A percentile compares a stretch with the other conserved stretches of the same genome.
Evolutionary conservation across 331 rosid species (phyloP).

Genomic region (Acacia pycnantha): DNA sequence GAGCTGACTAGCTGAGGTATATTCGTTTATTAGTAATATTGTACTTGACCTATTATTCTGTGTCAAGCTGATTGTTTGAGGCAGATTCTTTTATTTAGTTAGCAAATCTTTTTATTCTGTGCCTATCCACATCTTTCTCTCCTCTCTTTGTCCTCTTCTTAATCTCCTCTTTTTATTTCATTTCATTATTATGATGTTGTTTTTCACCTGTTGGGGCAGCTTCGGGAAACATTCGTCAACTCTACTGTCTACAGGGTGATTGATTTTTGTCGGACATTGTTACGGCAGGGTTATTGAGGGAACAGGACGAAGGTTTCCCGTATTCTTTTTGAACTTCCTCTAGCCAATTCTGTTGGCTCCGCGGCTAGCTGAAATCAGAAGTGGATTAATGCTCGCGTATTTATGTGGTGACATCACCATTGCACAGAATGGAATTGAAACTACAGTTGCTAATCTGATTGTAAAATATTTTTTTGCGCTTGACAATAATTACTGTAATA

Average conservation of each 20-base stretch:
- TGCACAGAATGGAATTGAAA: conserved; percentile 51
- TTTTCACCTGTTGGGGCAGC: conserved; percentile 53
- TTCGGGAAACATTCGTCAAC: conserved; percentile 97
- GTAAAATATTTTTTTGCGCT: conserved; percentile 51
- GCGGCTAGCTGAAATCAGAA: conserved; percentile 47
- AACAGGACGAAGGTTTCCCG: conserved; percentile 45
- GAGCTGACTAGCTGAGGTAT: conserved; percentile 1
- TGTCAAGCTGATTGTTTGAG: conserved; percentile 6
- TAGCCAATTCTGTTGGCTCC: conserved; percentile 46
- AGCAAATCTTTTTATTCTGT: neutral
- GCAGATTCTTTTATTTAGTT: neutral
- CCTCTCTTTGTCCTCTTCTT: neutral
- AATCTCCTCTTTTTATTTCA: neutral
- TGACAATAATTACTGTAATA: conserved; percentile 57
- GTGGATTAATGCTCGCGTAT: conserved; percentile 40
- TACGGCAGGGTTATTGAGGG: conserved; percentile 36
- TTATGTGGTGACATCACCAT: conserved; percentile 41
- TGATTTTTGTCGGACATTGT: conserved; percentile 36
- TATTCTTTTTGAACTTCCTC: conserved; percentile 41
- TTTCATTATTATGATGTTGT: conserved; percentile 15
- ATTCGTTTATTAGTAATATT: neutral
- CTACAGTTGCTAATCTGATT: conserved; percentile 63
- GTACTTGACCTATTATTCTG: neutral
- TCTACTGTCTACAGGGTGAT: conserved; percentile 95
- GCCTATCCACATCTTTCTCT: neutral